Evolutionary conservation across 768 basidiomycete species (phyloP).

Genomic region (Tylopilus felleus): DNA sequence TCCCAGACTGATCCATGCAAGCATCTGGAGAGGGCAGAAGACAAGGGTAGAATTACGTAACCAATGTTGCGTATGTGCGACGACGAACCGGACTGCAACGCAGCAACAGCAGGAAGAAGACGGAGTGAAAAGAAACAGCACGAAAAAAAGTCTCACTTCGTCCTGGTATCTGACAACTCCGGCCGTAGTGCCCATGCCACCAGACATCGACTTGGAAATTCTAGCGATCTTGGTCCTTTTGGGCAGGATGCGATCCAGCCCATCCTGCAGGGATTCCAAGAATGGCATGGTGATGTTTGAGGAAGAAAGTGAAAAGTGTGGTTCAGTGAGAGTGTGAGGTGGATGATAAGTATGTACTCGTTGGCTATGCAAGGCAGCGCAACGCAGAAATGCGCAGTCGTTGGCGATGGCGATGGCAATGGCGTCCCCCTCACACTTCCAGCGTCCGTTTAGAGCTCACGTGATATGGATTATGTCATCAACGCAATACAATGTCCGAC

Average conservation of each 20-base stretch:
- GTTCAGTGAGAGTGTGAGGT: not conserved
- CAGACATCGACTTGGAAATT: constrained; percentile 39
- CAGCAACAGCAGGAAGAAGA: constrained; percentile 2
- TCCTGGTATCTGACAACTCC: constrained; percentile 64
- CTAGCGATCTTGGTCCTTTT: constrained; percentile 5
- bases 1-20: constrained; percentile 41
- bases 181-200: constrained; percentile 57
- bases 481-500: not conserved
- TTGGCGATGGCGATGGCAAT: not conserved
- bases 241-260: constrained; percentile 31
- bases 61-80: constrained; percentile 19
- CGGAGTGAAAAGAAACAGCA: not conserved
- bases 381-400: constrained; percentile 4
- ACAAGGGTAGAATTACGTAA: constrained; percentile 32
- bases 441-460: constrained; percentile 10
- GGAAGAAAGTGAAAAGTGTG: not conserved
- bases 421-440: not conserved
- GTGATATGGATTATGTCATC: constrained; percentile 26
- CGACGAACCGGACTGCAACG: constrained; percentile 16
- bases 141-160: constrained; percentile 52
- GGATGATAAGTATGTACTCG: constrained; percentile 4
- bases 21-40: constrained; percentile 29
- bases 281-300: constrained; percentile 19
- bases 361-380: constrained; percentile 11
- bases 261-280: constrained; percentile 29